Percentiles rank a stretch among this genome's conserved stretches.
These are phyloP conservation scores for Cicer arietinum DNA, from an alignment of 306 rosid species.

Conservation along the genomic window DNA sequence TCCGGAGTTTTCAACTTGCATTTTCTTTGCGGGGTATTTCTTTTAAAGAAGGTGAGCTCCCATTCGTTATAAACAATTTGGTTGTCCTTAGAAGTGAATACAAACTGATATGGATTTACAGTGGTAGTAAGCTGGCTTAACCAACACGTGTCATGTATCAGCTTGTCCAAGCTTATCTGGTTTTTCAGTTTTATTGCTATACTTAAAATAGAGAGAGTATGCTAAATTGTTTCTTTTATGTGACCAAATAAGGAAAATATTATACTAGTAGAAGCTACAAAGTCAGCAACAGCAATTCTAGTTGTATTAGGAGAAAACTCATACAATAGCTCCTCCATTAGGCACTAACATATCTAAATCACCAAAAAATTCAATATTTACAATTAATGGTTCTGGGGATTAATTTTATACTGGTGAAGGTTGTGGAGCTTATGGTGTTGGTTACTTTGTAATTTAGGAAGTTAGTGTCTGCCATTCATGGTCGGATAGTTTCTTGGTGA, in stretches of 20 bases:
- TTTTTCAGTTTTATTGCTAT: background rate
- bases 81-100: constrained; percentile 7
- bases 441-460: background rate
- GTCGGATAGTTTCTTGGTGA: background rate
- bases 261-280: background rate
- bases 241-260: background rate
- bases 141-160: background rate
- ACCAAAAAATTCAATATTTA: background rate
- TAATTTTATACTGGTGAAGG: background rate
- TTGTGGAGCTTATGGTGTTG: background rate
- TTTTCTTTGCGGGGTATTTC: constrained; percentile 77
- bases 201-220: background rate
- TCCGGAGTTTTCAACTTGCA: constrained; percentile 86
- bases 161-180: constrained; percentile 6
- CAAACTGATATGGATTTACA: background rate
- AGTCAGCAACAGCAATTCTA: background rate
- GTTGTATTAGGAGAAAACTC: background rate
- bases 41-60: constrained; percentile 65
- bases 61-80: constrained; percentile 17
- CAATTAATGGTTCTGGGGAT: background rate
- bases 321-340: background rate
- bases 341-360: constrained; percentile 1
- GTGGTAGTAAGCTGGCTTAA: background rate
- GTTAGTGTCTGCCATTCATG: background rate
- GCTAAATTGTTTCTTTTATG: background rate